Percentiles rank a stretch among this genome's conserved stretches.
These are phyloP conservation scores for Amauroascus verrucosus DNA, from an alignment of 2,329 filamentous ascomycete genomes.

Conservation along the genomic window DNA sequence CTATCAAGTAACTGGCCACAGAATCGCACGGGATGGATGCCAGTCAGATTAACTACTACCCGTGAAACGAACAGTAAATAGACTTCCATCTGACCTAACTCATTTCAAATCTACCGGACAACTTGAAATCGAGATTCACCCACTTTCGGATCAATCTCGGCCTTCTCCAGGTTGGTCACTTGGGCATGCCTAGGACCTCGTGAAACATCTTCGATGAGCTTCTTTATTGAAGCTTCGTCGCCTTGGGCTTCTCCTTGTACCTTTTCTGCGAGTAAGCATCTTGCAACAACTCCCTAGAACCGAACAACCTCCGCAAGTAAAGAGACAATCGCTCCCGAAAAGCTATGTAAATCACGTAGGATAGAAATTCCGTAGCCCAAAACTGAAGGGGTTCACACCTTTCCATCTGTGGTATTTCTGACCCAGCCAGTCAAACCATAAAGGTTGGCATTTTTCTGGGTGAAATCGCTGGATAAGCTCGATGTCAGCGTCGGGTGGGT, in stretches of 20 bases:
- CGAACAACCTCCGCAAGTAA: not conserved
- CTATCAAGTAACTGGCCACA: no score
- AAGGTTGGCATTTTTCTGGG: conserved; percentile 34
- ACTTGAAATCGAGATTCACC: conserved; percentile 60
- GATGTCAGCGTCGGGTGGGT: conserved; percentile 24
- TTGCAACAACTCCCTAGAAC: not conserved
- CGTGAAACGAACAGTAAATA: not conserved
- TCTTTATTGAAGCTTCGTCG: conserved; percentile 50
- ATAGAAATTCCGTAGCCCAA: not conserved
- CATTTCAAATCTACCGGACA: not conserved
- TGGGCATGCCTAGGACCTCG: conserved; percentile 61
- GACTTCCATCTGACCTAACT: not conserved
- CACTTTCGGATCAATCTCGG: conserved; percentile 53
- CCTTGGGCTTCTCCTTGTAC: conserved; percentile 88
- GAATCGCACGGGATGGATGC: no score
- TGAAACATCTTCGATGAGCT: conserved; percentile 64
- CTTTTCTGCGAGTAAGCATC: conserved; percentile 36
- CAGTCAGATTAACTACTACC: no score
- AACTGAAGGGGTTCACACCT: conserved; percentile 25
- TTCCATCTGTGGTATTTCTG: conserved; percentile 38
- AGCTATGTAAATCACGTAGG: no score
- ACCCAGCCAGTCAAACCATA: conserved; percentile 42
- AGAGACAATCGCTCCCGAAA: not conserved
- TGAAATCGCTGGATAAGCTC: conserved; percentile 33
- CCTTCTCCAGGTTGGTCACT: conserved; percentile 64